Evolutionary conservation across 306 rosid genomes (phyloP).

Genomic region (Aeschynomene evenia): DNA sequence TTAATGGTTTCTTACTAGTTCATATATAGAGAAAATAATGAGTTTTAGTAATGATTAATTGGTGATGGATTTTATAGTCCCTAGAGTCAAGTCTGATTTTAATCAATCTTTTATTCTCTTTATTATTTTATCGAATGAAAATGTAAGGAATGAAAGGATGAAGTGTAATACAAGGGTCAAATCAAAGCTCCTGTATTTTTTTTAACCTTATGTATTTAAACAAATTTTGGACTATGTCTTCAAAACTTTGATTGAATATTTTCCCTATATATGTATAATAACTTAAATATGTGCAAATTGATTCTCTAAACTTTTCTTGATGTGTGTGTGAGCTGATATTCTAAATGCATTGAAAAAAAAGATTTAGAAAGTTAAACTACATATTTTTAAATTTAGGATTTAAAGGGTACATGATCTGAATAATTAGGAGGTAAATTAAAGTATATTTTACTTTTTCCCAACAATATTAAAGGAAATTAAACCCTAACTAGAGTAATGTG

Average conservation of each 20-base stretch:
- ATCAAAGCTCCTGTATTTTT: not conserved
- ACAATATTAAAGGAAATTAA: too few species aligned
- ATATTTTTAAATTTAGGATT: not conserved
- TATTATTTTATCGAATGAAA: not conserved
- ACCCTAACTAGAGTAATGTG: too few species aligned
- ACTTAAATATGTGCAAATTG: too few species aligned
- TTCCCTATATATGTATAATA: not conserved
- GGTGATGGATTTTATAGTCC: constrained; percentile 21
- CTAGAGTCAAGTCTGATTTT: constrained; percentile 13
- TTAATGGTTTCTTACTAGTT: not conserved
- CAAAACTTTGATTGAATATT: not conserved
- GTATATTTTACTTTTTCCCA: too few species aligned
- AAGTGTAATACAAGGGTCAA: constrained; percentile 27
- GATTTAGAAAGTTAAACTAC: not conserved
- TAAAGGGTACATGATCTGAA: too few species aligned
- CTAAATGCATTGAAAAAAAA: not conserved
- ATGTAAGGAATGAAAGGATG: constrained; percentile 24
- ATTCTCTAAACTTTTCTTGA: too few species aligned
- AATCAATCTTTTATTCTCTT: not conserved
- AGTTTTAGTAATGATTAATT: not conserved
- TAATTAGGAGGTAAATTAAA: too few species aligned
- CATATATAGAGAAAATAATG: not conserved
- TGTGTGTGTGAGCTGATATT: too few species aligned
- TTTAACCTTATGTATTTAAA: not conserved
- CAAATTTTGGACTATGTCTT: not conserved